Base-by-base conservation (phyloP, 2,329 filamentous ascomycete genomes). In the Dactylellina sp. region DNA sequence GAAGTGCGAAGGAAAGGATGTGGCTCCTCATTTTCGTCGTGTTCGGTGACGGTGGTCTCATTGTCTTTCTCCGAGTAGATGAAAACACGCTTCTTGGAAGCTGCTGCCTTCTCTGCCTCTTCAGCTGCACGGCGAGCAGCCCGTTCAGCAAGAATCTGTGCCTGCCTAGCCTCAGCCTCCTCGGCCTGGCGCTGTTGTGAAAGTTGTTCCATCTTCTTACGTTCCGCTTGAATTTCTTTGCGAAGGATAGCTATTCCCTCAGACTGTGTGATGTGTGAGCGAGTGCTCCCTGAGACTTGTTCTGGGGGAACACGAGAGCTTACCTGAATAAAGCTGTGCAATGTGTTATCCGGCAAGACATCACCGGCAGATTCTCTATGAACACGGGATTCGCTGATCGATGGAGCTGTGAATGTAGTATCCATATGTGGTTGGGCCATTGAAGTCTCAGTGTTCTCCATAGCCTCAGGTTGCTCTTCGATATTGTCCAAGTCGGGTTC, bases 251-350 rank as follows among this genome's bases (percentile, higher is more conserved):
- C 70, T 32, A 74, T 52, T 7, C 61, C 61, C 39, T 74, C 70
- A 35, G 61, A 66, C 70, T 74, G 55, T 25, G 37, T 35, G 44
- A 20, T 16, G 25, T 32, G 68, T 74, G 37, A 74, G 68, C 56
- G 35, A 46, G 28, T 35, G 40, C 53, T 39, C 22, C 50, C 28
- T 24, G 11, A 56, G 57, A 7, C 32, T 46, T 42, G 25, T 35
- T 35, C 57, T 25, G 28, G 37, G 37, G 39, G 62, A 18, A 12
- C 28, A 39, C 37, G 42, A 24, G 55, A 25, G 47, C 61, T 53
- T 61, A 74, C 70, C 56, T 66, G 39, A 52, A 66, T 44, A 25
- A 74, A 62, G 56, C 70, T 74, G n/a, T 64, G 57, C 47, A 66
- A 37, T 1, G 70, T 74, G 22, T 65, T 35, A 39, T 74, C 70